phyloP scores from a whole-genome alignment of 163 green algal species.

The Trebouxiophyceae sp. region DNA sequence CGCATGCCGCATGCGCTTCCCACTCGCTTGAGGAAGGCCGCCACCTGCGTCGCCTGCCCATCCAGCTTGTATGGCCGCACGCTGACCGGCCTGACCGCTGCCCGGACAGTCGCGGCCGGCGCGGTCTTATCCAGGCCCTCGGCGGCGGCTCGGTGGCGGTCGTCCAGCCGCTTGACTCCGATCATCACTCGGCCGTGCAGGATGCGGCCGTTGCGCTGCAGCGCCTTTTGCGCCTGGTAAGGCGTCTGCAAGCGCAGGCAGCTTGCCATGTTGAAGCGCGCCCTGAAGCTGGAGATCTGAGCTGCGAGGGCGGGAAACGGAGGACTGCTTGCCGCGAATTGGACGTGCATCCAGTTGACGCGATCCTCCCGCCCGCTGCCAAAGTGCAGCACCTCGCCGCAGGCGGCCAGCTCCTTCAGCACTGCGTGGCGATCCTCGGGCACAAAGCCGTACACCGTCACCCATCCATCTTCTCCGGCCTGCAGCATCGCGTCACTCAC shows the following conservation, averaged over 20 bases:
- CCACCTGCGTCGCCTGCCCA: too few species aligned
- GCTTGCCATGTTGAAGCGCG: neutral
- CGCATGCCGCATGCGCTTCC: too few species aligned
- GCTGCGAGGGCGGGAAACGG: neutral
- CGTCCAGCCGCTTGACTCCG: constrained; percentile 65
- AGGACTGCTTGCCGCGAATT: constrained; percentile 32
- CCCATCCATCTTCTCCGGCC: constrained; percentile 15
- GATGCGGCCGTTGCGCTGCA: constrained; percentile 60
- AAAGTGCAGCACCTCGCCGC: constrained; percentile 71
- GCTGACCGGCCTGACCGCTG: too few species aligned
- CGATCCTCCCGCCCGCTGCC: constrained; percentile 44
- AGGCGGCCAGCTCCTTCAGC: constrained; percentile 52
- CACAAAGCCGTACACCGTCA: constrained; percentile 72
- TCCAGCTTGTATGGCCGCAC: too few species aligned
- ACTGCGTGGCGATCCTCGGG: constrained; percentile 38
- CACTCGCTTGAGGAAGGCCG: too few species aligned
- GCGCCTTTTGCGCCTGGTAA: constrained; percentile 60
- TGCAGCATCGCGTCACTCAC: too few species aligned
- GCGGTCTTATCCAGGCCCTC: neutral
- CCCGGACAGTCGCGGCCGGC: too few species aligned
- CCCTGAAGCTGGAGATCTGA: neutral
- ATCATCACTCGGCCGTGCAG: constrained; percentile 60
- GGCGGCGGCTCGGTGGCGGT: constrained; percentile 1
- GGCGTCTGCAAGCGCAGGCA: constrained; percentile 71
- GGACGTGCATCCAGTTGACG: constrained; percentile 76